A percentile compares a stretch with the other conserved stretches of the same genome.
These are phyloP conservation scores for Bruguiera hainesii DNA, from an alignment of 441 rosid species.

Conservation along the genomic window DNA sequence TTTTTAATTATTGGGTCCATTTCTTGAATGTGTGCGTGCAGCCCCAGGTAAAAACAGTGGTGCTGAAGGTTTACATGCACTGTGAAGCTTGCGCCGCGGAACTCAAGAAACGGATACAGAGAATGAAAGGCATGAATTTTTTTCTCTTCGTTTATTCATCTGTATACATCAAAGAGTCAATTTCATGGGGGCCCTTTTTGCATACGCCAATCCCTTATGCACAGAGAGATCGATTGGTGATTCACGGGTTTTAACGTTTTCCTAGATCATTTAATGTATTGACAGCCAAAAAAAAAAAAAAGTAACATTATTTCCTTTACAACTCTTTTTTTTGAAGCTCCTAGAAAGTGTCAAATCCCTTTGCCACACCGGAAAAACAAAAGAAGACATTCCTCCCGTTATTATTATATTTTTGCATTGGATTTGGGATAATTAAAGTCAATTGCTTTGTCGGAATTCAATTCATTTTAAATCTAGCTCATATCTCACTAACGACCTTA, in stretches of 20 bases:
- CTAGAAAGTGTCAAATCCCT: conserved; percentile 16
- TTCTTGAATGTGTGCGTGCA: conserved; percentile 19
- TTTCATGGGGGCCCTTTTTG: background rate
- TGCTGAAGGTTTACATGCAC: conserved; percentile 80
- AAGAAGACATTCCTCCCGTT: background rate
- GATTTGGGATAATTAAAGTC: conserved; percentile 18
- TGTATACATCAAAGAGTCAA: background rate
- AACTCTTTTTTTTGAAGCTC: conserved; percentile 19
- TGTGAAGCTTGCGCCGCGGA: conserved; percentile 89
- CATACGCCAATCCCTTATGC: conserved; percentile 14
- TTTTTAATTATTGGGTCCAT: background rate
- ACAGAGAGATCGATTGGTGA: conserved; percentile 4
- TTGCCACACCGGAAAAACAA: conserved; percentile 6
- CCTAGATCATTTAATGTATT: background rate
- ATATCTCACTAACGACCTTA: conserved; percentile 23
- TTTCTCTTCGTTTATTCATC: background rate
- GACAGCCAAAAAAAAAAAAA: background rate
- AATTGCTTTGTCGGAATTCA: conserved; percentile 4
- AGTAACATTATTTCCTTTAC: background rate
- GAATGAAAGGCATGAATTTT: conserved; percentile 62
- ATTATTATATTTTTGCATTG: conserved; percentile 2
- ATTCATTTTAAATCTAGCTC: background rate
- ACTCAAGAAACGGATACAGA: conserved; percentile 77
- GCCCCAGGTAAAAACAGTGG: conserved; percentile 67
- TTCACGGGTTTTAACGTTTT: conserved; percentile 7